Conservation (phyloP, 140 eudicot genomes). For the Oenanthe javanica region DNA sequence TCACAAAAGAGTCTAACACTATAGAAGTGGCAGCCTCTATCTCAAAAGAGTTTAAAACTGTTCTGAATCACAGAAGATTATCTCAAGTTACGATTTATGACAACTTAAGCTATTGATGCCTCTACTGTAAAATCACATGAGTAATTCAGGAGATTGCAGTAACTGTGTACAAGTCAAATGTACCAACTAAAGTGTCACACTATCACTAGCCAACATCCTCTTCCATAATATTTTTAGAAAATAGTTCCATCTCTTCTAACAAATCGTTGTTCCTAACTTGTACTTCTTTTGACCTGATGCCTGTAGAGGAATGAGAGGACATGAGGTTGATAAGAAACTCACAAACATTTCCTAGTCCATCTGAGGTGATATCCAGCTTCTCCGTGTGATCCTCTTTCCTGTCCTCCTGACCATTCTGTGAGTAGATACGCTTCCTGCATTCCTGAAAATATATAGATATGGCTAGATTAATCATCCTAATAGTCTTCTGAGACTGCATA, state of each 20-base stretch:
- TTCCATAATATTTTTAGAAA: constrained; percentile 45
- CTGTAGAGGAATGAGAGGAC: constrained; percentile 30
- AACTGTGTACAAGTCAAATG: not conserved
- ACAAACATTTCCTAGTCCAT: constrained; percentile 38
- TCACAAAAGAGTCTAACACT: no score
- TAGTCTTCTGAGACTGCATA: not conserved
- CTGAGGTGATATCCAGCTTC: constrained; percentile 23
- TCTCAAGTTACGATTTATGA: not conserved
- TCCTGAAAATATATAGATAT: constrained; percentile 33
- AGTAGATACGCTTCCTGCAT: constrained; percentile 49
- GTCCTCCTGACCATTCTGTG: constrained; percentile 33
- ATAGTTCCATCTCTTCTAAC: constrained; percentile 65
- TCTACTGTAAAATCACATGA: not conserved
- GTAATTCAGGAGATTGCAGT: not conserved
- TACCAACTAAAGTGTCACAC: not conserved
- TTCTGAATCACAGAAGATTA: not conserved
- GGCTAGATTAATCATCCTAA: not conserved
- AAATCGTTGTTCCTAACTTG: constrained; percentile 25
- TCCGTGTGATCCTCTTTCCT: constrained; percentile 21
- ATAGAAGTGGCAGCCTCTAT: no score
- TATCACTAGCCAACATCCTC: constrained; percentile 23
- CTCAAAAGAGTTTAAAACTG: not conserved
- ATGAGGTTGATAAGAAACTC: constrained; percentile 47
- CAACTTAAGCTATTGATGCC: not conserved
- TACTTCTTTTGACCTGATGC: not conserved